Evolutionary conservation across 2,329 filamentous ascomycete species (phyloP), one percentile per base, ranked within the genome.

Genomic region (Botryotinia convoluta): DNA sequence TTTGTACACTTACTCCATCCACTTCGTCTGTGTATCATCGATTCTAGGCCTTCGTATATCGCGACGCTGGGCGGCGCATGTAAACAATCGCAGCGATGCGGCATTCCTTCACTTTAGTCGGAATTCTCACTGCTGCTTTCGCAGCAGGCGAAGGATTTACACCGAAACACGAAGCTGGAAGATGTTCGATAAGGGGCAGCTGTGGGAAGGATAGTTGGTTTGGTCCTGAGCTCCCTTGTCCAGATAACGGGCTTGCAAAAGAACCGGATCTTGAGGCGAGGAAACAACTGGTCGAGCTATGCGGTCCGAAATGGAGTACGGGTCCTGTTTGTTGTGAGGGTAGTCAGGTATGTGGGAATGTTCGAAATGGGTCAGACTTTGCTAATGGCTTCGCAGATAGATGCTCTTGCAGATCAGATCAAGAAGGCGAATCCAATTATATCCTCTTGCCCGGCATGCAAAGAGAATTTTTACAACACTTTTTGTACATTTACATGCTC

Each of bases 401-500:
- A 93, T 78, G 87, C 92, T 1, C 89, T 99, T 75, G 91, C 93
- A 78, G 91, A 89, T 75, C 97, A 97, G 80, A 87, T 99, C 73
- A 92, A 93, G 77, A 93, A 93, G 35, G 95, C 94, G 2, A 94
- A 95, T 78, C 90, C 92, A 74, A 92, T 99, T 80, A 94, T 99
- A 81, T 91, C 94, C 39, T 94, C 94, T 16, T 99, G 96, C 82
- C 96, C 96, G 2, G 96, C 97, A 45, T 99, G 96, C 88, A 97
- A 96, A 83, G 92, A 95, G 79, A 99, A 99, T 85, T 99, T 99
- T 86, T 98, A 93, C 86, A 97, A 99, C 84, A 87, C 97, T 62
- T 99, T 99, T 83, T 99, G 96, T 84, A 97, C 94, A 7, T 98
- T 99, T 81, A 98, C 95, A 3, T 99, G 97, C 85, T 99, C 96